Percentiles rank a stretch among this genome's conserved stretches.
These are phyloP conservation scores for Zalerion maritima DNA, from an alignment of 495 filamentous ascomycete species.

Conservation along the genomic window DNA sequence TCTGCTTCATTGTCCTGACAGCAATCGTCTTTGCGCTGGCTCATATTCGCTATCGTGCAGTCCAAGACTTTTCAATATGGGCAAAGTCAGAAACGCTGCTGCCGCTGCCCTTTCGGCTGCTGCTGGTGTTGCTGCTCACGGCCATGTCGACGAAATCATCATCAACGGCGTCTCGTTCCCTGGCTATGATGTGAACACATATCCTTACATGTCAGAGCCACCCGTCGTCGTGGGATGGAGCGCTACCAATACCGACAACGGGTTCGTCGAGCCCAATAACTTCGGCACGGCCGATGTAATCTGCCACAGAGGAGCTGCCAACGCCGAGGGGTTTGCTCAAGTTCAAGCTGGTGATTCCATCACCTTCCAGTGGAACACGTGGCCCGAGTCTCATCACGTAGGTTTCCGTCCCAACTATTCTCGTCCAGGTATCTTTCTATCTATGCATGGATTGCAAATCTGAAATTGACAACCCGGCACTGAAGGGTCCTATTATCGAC, in stretches of 20 bases:
- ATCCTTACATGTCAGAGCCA: conserved; percentile 20
- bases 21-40: no score
- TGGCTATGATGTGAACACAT: conserved; percentile 32
- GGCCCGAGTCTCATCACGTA: conserved; percentile 37
- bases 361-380: conserved; percentile 31
- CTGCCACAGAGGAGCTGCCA: conserved; percentile 25
- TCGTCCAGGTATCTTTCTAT: no score
- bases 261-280: conserved; percentile 31
- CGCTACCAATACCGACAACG: conserved; percentile 33
- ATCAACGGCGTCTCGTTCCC: conserved; percentile 37
- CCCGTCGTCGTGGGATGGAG: conserved; percentile 32
- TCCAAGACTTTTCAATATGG: no score
- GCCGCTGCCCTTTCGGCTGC: conserved; percentile 32
- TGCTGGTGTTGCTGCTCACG: conserved; percentile 44
- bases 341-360: conserved; percentile 19
- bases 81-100: no score
- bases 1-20: no score
- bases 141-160: conserved; percentile 44
- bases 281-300: conserved; percentile 22
- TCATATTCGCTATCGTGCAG: no score
- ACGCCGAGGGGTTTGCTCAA: conserved; percentile 14
- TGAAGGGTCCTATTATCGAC: conserved; percentile 30
- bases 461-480: no score
- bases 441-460: no score
- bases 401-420: no score